Evolutionary conservation across 192 early-diverging fungal species (phyloP), one percentile per base, ranked within the genome.

Genomic region (Funneliformis mosseae): DNA sequence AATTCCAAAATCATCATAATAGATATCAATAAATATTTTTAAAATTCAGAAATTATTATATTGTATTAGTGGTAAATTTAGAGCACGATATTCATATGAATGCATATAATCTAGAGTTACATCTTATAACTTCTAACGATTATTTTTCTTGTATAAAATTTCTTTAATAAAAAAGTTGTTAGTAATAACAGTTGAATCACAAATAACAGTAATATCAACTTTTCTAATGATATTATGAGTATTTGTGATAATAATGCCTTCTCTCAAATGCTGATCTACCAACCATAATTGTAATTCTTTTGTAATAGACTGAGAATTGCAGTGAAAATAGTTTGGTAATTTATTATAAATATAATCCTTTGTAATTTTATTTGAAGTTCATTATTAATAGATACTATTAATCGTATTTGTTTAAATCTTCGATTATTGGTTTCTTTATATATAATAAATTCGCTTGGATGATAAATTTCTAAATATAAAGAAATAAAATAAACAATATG

Each of bases 351-450:
- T 62, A n/a, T 45, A 45, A 45, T 45, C 21, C 25, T n/a, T 18
- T 62, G 61, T 25, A 23, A 25, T 62, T 62, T 62, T 62, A n/a
- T 62, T 8, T 3, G 25, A 62, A 23, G n/a, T 45, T 62, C 21
- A 62, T 62, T 62, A 62, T 62, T 62, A n/a, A 62, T 62, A n/a
- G 61, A 62, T 25, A 62, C 25, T 25, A 62, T 62, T 16, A n/a
- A 62, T 25, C 3, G 25, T n/a, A 62, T n/a, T 62, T 3, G 3
- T 62, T 3, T 3, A 7, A 62, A 25, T 62, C 21, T 62, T 62
- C n/a, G 21, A 8, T 25, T 62, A 62, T 62, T 62, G 4, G 25
- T 5, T 45, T 45, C 43, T 10, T 5, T 45, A 45, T 45, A 45
- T 45, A 45, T 45, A 5, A 45, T 45, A 5, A 45, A 45, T 45